Evolutionary conservation across 257 asterid genomes (phyloP).

Genomic region (Nicotiana tomentosiformis): DNA sequence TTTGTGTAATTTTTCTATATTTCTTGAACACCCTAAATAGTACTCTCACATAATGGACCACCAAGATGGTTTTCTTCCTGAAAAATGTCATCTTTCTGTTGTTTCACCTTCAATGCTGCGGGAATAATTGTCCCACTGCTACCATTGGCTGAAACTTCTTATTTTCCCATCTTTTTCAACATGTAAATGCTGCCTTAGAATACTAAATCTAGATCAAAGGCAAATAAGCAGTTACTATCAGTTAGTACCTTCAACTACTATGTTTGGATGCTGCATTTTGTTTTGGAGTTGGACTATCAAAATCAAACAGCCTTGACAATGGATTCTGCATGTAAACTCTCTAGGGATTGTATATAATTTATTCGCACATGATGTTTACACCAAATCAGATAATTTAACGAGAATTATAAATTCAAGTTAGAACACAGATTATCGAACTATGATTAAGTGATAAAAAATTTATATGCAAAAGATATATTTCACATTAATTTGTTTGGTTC

Average conservation of each 20-base stretch:
- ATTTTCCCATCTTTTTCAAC: background rate
- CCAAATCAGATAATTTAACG: background rate
- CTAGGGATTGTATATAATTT: background rate
- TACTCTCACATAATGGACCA: background rate
- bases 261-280: background rate
- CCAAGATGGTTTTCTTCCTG: background rate
- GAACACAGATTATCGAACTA: too few species aligned
- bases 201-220: background rate
- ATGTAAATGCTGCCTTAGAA: background rate
- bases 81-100: background rate
- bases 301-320: background rate
- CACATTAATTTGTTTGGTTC: background rate
- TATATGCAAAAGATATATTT: background rate
- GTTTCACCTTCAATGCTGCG: conserved; percentile 2
- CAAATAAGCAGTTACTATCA: too few species aligned
- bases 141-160: background rate
- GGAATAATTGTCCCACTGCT: background rate
- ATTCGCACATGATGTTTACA: too few species aligned
- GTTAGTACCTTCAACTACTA: background rate
- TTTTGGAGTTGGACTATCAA: background rate
- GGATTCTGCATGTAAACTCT: background rate
- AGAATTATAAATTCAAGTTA: background rate
- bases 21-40: background rate
- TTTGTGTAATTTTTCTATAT: background rate
- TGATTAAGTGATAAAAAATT: too few species aligned